These are phyloP conservation scores for Hirschioporus abietinus DNA, from an alignment of 768 basidiomycete species.

Conservation along the genomic window DNA sequence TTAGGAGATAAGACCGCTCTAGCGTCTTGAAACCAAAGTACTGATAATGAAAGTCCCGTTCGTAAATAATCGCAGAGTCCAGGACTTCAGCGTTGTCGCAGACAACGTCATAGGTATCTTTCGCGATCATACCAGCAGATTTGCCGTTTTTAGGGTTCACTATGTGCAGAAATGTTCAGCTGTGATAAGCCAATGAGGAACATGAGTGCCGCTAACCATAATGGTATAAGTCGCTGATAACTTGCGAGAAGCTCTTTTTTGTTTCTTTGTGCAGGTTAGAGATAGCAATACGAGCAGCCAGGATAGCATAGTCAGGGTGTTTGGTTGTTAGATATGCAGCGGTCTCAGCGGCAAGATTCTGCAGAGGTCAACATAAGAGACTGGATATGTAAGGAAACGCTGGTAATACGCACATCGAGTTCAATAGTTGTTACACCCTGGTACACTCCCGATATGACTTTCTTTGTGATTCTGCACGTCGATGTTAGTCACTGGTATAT, in stretches of 20 bases:
- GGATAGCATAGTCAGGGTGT: conserved; percentile 47
- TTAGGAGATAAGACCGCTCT: conserved; percentile 43
- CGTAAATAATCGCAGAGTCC: conserved; percentile 47
- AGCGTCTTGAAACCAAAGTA: conserved; percentile 50
- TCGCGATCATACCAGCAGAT: conserved; percentile 42
- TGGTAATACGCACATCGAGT: conserved; percentile 67
- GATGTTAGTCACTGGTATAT: conserved; percentile 2
- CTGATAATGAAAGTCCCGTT: conserved; percentile 49
- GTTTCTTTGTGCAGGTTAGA: conserved; percentile 54
- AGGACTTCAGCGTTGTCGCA: conserved; percentile 41
- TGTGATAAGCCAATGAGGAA: not conserved
- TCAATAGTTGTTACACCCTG: conserved; percentile 96
- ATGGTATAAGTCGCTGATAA: conserved; percentile 41
- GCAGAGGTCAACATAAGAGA: not conserved
- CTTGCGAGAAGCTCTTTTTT: conserved; percentile 43
- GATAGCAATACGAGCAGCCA: conserved; percentile 49
- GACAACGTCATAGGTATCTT: conserved; percentile 41
- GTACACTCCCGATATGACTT: conserved; percentile 93
- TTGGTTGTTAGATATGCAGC: conserved; percentile 48
- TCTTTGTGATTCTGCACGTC: conserved; percentile 71
- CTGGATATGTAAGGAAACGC: not conserved
- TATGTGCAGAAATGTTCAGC: conserved; percentile 10
- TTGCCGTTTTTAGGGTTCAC: conserved; percentile 48
- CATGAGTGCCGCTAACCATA: conserved; percentile 26
- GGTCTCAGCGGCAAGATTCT: conserved; percentile 44